Conservation (phyloP, 108 stramenopile genomes). For the Cafeteria roenbergensis region DNA sequence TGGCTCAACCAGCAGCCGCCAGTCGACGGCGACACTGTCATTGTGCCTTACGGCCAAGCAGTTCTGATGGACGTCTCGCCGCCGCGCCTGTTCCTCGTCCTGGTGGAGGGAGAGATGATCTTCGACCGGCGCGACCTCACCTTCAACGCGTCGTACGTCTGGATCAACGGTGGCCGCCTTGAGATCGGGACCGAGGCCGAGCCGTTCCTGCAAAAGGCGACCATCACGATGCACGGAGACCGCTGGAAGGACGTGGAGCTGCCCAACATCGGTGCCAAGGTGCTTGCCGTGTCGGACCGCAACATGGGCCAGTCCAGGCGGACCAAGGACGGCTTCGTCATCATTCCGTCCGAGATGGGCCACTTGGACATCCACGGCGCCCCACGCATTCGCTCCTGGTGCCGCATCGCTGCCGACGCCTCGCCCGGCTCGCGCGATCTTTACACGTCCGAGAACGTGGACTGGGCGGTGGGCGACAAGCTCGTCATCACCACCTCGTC, state of each 20-base stretch:
- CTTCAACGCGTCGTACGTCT: conserved; percentile 23
- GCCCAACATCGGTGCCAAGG: conserved; percentile 26
- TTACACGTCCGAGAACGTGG: conserved; percentile 7
- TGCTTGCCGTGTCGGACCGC: conserved; percentile 15
- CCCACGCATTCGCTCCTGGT: conserved; percentile 3
- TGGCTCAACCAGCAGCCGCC: conserved; percentile 16
- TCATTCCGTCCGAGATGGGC: background rate
- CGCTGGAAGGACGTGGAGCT: conserved; percentile 22
- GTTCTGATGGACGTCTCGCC: conserved; percentile 23
- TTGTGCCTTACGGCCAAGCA: conserved; percentile 23
- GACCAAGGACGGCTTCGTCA: too few relatives aligned
- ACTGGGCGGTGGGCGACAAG: conserved; percentile 20
- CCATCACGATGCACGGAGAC: conserved; percentile 28
- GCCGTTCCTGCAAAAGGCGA: conserved; percentile 20
- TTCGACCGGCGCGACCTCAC: conserved; percentile 16
- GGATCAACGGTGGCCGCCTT: conserved; percentile 16
- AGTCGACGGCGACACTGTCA: conserved; percentile 23
- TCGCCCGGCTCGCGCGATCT: background rate
- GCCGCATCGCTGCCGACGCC: conserved; percentile 1
- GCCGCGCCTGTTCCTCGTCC: conserved; percentile 11
- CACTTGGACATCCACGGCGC: conserved; percentile 19
- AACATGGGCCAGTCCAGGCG: too few relatives aligned
- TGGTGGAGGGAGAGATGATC: conserved; percentile 23
- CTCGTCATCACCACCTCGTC: conserved; percentile 10
- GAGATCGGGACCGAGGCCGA: conserved; percentile 25